These are phyloP conservation scores for Thalassiosira gravida DNA, from an alignment of 352 stramenopile species.

Conservation along the genomic window DNA sequence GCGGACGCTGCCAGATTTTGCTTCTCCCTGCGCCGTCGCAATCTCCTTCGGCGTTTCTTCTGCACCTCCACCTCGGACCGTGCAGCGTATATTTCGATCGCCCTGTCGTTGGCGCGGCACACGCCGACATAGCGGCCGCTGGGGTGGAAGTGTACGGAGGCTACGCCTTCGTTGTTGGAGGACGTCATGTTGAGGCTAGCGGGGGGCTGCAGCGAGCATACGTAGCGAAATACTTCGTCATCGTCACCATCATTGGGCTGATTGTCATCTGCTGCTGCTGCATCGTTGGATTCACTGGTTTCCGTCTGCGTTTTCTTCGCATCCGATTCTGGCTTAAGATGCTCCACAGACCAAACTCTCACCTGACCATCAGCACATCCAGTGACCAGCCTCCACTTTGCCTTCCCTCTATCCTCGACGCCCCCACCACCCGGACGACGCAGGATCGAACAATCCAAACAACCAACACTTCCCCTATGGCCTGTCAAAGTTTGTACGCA, in stretches of 20 bases:
- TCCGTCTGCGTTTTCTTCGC: constrained; percentile 17
- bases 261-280: neutral
- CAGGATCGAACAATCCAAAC: constrained; percentile 52
- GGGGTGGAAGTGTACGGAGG: constrained; percentile 77
- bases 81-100: constrained; percentile 75
- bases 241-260: constrained; percentile 25
- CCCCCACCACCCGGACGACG: constrained; percentile 5
- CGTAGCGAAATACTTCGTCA: constrained; percentile 79
- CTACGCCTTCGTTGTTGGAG: constrained; percentile 73
- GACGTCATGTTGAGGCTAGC: constrained; percentile 62
- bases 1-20: constrained; percentile 38
- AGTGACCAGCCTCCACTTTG: constrained; percentile 71
- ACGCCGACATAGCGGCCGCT: constrained; percentile 76
- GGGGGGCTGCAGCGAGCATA: constrained; percentile 68
- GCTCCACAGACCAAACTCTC: constrained; percentile 73
- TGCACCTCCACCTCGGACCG: constrained; percentile 65
- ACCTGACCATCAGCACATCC: constrained; percentile 78
- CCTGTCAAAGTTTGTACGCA: constrained; percentile 84
- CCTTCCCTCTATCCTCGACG: constrained; percentile 21
- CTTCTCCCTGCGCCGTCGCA: constrained; percentile 77
- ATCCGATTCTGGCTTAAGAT: constrained; percentile 35
- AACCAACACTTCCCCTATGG: constrained; percentile 72
- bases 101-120: constrained; percentile 74
- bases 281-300: constrained; percentile 26
- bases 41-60: constrained; percentile 72